Conservation (phyloP, 495 filamentous ascomycete species). For the Amphirosellinia nigrospora region DNA sequence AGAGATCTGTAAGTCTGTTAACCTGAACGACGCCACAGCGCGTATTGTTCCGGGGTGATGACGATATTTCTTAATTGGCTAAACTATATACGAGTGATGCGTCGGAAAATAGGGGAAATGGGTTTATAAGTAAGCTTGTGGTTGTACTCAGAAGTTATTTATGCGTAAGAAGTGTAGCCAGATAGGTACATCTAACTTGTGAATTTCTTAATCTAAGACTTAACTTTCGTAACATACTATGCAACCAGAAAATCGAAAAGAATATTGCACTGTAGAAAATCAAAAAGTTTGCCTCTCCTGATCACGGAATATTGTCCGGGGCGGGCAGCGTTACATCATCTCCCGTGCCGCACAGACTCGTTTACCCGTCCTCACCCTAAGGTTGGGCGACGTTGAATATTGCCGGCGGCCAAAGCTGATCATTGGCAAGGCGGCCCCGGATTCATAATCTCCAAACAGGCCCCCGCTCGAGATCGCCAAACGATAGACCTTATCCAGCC, state of each 20-base stretch:
- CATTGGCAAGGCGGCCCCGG: slow-evolving; percentile 7
- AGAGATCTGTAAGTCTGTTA: background rate
- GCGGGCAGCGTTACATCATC: slow-evolving; percentile 8
- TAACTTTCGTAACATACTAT: too few species aligned
- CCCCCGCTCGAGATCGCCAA: slow-evolving; percentile 11
- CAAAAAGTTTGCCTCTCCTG: background rate
- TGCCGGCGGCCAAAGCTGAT: slow-evolving; percentile 1
- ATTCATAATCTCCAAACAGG: slow-evolving; percentile 3
- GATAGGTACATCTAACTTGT: background rate
- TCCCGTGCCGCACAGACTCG: slow-evolving; percentile 3
- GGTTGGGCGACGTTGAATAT: slow-evolving; percentile 14
- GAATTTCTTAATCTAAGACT: background rate
- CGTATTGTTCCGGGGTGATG: background rate
- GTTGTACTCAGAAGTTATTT: background rate
- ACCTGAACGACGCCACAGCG: background rate
- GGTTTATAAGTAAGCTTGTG: background rate
- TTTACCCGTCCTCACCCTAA: slow-evolving; percentile 10
- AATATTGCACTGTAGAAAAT: too few species aligned
- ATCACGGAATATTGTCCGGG: background rate
- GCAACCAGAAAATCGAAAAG: too few species aligned
- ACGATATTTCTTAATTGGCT: background rate
- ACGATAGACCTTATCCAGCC: slow-evolving; percentile 4
- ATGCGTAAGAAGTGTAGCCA: background rate
- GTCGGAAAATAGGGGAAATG: background rate
- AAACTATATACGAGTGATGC: background rate